A percentile compares a stretch with the other conserved stretches of the same genome.
phyloP scores from a whole-genome alignment of 768 basidiomycete genomes.

The Auriscalpium microsporum region DNA sequence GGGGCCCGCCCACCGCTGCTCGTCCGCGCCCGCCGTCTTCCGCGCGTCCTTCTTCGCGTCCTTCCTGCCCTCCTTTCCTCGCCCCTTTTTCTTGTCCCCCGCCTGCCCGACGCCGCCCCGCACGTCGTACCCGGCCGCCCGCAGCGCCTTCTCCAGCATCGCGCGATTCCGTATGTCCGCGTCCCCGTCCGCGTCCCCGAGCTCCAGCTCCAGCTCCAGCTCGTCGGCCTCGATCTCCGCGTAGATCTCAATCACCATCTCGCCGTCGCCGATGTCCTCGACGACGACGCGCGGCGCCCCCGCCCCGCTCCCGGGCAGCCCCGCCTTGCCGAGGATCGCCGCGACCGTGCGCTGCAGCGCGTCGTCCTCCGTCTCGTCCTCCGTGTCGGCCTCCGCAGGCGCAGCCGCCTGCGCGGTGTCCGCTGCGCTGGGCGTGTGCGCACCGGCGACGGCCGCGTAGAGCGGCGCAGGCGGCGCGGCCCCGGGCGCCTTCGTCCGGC shows the following conservation, averaged over 20 bases:
- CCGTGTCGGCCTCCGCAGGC: not conserved
- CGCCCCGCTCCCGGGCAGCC: not conserved
- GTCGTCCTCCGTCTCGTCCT: not conserved
- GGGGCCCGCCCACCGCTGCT: not conserved
- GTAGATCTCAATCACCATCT: slow-evolving; percentile 18
- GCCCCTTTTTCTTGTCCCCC: slow-evolving; percentile 4
- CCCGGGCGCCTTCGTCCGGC: not conserved
- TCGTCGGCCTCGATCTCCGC: slow-evolving; percentile 7
- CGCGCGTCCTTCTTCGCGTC: slow-evolving; percentile 14
- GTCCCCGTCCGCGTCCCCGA: slow-evolving; percentile 20
- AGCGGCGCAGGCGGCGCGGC: slow-evolving; percentile 1
- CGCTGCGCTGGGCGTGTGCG: not conserved
- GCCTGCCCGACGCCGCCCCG: slow-evolving; percentile 22
- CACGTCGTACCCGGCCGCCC: slow-evolving; percentile 45
- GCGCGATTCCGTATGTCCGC: slow-evolving; percentile 23
- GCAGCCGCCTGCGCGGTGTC: not conserved
- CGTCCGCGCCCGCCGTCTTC: not conserved
- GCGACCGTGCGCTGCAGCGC: slow-evolving; percentile 12
- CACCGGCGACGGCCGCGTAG: slow-evolving; percentile 3
- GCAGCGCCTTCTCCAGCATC: slow-evolving; percentile 39
- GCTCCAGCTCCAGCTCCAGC: slow-evolving; percentile 9
- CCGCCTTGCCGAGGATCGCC: slow-evolving; percentile 4
- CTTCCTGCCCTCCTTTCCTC: slow-evolving; percentile 15
- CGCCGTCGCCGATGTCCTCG: slow-evolving; percentile 15
- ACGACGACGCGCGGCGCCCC: slow-evolving; percentile 9